Percentiles rank a stretch among this genome's conserved stretches.
phyloP scores from a whole-genome alignment of 2,329 filamentous ascomycete genomes.

The Coniochaeta prunicola region DNA sequence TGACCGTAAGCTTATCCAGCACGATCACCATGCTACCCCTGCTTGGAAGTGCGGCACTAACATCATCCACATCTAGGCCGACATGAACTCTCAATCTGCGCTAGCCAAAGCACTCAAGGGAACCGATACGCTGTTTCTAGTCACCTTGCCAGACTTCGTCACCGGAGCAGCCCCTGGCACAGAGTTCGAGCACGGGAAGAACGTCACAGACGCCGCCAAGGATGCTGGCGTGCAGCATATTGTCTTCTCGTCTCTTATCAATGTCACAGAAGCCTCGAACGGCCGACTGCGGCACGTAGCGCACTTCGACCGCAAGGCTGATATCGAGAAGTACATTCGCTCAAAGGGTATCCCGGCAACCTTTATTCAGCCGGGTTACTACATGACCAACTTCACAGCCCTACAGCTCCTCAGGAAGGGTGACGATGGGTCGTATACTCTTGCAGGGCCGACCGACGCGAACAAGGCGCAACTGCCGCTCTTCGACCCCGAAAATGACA shows the following conservation, averaged over 20 bases:
- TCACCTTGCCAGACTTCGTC: slow-evolving; percentile 13
- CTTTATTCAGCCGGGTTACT: slow-evolving; percentile 40
- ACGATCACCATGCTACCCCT: slow-evolving; percentile 4
- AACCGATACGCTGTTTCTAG: slow-evolving; percentile 33
- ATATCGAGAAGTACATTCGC: slow-evolving; percentile 38
- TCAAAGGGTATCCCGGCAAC: slow-evolving; percentile 33
- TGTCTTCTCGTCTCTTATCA: slow-evolving; percentile 23
- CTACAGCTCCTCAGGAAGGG: slow-evolving; percentile 14
- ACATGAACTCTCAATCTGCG: slow-evolving; percentile 28
- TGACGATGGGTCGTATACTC: slow-evolving; percentile 18
- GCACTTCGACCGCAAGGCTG: slow-evolving; percentile 28
- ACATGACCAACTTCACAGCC: slow-evolving; percentile 40
- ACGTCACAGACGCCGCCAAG: slow-evolving; percentile 28
- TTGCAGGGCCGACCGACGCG: slow-evolving; percentile 17
- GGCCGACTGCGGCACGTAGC: slow-evolving; percentile 12
- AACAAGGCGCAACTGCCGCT: slow-evolving; percentile 21
- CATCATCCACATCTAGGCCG: slow-evolving; percentile 21
- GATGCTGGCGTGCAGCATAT: slow-evolving; percentile 23
- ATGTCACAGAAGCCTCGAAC: slow-evolving; percentile 17
- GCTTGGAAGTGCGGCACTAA: too few relatives aligned
- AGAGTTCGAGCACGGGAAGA: slow-evolving; percentile 28
- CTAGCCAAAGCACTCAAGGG: slow-evolving; percentile 30
- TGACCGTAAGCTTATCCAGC: slow-evolving; percentile 18
- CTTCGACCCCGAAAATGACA: slow-evolving; percentile 23
- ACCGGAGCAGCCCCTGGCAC: slow-evolving; percentile 10